Evolutionary conservation across 768 basidiomycete species (phyloP).

Genomic region (Rhizopogon rudus): DNA sequence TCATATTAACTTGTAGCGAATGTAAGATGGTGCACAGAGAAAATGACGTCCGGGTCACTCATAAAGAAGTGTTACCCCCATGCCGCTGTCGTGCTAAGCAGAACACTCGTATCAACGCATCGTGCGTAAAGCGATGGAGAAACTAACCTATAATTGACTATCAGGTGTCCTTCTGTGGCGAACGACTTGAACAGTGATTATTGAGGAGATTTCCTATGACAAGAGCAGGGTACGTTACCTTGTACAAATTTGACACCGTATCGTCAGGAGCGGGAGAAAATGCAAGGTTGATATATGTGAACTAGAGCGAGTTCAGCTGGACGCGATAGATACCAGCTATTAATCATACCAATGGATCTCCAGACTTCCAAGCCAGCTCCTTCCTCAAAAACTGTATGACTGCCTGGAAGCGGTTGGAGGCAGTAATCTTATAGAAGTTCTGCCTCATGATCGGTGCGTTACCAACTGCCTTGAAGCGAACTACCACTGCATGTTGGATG

Average conservation of each 20-base stretch:
- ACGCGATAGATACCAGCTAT: conserved; percentile 42
- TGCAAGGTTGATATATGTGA: conserved; percentile 74
- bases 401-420: conserved; percentile 90
- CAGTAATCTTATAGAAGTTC: conserved; percentile 97
- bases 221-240: conserved; percentile 31
- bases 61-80: conserved; percentile 41
- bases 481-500: conserved; percentile 59
- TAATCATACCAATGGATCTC: conserved; percentile 66
- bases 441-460: conserved; percentile 99
- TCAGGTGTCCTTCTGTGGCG: conserved; percentile 82
- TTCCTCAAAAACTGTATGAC: conserved; percentile 91
- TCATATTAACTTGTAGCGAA: background rate
- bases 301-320: conserved; percentile 36
- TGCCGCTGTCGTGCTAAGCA: conserved; percentile 52
- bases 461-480: conserved; percentile 96
- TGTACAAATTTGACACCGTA: conserved; percentile 65
- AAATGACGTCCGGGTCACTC: background rate
- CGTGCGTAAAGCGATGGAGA: no score
- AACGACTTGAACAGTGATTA: conserved; percentile 52
- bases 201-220: background rate
- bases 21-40: background rate
- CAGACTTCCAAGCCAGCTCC: conserved; percentile 82
- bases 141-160: conserved; percentile 84
- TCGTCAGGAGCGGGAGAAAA: conserved; percentile 78
- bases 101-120: background rate